A percentile compares a stretch with the other conserved stretches of the same genome.
These are phyloP conservation scores for Colletotrichum liriopes DNA, from an alignment of 2,329 filamentous ascomycete genomes.

Conservation along the genomic window DNA sequence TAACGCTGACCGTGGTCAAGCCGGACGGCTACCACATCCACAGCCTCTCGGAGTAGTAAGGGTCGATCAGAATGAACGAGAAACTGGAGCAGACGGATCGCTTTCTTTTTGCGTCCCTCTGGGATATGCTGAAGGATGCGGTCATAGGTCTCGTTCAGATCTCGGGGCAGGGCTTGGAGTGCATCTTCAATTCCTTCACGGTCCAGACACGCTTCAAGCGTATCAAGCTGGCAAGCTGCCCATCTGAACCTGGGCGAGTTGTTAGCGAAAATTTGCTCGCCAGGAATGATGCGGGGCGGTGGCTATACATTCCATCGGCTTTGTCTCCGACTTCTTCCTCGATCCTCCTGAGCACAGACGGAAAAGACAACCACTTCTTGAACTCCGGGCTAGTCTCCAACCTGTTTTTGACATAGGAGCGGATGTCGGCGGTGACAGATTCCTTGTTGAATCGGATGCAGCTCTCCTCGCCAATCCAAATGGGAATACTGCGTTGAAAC, in stretches of 20 bases:
- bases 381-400: neutral
- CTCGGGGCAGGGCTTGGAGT: neutral
- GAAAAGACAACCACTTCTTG: neutral
- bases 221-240: slow-evolving; percentile 27
- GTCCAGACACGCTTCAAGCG: neutral
- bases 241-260: slow-evolving; percentile 8
- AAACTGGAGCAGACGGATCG: slow-evolving; percentile 46
- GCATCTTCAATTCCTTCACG: neutral
- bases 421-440: slow-evolving; percentile 13
- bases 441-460: neutral
- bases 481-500: neutral
- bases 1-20: neutral
- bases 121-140: neutral
- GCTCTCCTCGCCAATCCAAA: neutral
- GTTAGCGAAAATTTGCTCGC: neutral
- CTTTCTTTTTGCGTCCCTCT: neutral
- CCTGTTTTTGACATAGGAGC: neutral
- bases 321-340: neutral
- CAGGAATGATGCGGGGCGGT: neutral
- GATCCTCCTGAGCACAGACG: neutral
- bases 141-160: slow-evolving; percentile 21
- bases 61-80: slow-evolving; percentile 44
- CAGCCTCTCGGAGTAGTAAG: slow-evolving; percentile 43
- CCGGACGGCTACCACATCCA: slow-evolving; percentile 36
- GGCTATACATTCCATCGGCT: slow-evolving; percentile 13